A percentile compares a stretch with the other conserved stretches of the same genome.
Conservation (phyloP, 768 basidiomycete genomes). For the Kwoniella sp. region DNA sequence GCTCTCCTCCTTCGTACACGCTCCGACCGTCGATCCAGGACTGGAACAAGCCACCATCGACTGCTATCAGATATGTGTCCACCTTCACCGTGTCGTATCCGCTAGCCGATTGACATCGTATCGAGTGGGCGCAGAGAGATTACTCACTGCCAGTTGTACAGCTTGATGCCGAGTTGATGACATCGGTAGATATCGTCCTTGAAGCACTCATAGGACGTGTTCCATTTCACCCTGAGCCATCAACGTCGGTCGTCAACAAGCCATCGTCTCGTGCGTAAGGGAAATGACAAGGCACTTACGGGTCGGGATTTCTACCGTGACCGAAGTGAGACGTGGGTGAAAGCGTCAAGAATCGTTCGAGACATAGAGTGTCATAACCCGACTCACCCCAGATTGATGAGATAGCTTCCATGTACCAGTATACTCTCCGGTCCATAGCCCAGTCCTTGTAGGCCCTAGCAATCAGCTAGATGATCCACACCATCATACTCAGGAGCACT, state of each 20-base stretch:
- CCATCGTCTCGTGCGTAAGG: constrained; percentile 25
- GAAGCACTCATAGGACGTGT: constrained; percentile 64
- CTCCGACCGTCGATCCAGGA: constrained; percentile 81
- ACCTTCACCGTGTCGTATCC: no score
- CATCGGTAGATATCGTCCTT: constrained; percentile 79
- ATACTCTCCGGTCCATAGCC: constrained; percentile 68
- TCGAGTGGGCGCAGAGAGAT: constrained; percentile 35
- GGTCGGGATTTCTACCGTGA: constrained; percentile 64
- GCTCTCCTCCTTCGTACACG: constrained; percentile 65
- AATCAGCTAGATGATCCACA: neutral
- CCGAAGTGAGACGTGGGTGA: neutral
- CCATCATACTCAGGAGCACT: constrained; percentile 5
- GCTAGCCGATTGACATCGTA: neutral
- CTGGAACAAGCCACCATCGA: constrained; percentile 55
- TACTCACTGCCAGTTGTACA: constrained; percentile 84
- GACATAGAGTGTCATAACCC: no score
- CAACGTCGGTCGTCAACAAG: neutral
- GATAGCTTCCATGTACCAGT: constrained; percentile 81
- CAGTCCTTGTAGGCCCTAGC: constrained; percentile 52
- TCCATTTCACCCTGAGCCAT: constrained; percentile 48
- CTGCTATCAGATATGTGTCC: no score
- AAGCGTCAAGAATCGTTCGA: neutral
- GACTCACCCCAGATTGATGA: constrained; percentile 70
- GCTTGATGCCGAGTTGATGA: constrained; percentile 69
- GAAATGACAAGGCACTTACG: constrained; percentile 58